Evolutionary conservation across 768 basidiomycete species (phyloP).

Genomic region (Clitopilus hobsonii): DNA sequence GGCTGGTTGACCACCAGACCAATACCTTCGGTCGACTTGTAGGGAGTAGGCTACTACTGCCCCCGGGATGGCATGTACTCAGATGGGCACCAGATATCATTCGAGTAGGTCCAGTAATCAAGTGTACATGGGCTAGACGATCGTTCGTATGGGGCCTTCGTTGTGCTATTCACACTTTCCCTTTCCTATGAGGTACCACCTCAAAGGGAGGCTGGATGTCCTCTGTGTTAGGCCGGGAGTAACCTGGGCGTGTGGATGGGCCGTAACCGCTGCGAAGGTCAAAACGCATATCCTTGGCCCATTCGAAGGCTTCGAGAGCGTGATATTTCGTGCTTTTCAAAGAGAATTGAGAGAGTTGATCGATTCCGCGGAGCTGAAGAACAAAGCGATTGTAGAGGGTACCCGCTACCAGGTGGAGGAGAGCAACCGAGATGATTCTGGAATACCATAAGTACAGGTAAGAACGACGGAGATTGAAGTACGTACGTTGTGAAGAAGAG

Average conservation of each 20-base stretch:
- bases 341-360: conserved; percentile 68
- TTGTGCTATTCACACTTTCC: too few species aligned
- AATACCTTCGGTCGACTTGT: too few species aligned
- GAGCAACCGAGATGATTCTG: conserved; percentile 52
- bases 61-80: too few species aligned
- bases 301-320: conserved; percentile 35
- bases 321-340: conserved; percentile 48
- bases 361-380: conserved; percentile 64
- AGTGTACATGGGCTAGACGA: too few species aligned
- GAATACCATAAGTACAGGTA: not conserved
- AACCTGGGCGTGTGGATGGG: conserved; percentile 5
- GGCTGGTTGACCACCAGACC: too few species aligned
- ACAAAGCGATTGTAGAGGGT: conserved; percentile 77
- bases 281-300: conserved; percentile 32
- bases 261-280: conserved; percentile 18
- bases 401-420: conserved; percentile 64
- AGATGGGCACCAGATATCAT: too few species aligned
- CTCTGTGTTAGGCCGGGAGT: conserved; percentile 7
- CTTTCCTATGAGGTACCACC: too few species aligned
- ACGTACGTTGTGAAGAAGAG: conserved; percentile 60
- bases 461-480: not conserved
- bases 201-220: conserved; percentile 3
- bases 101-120: too few species aligned
- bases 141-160: too few species aligned
- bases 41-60: too few species aligned